Base-by-base conservation (phyloP, 441 rosid species). In the Populus trichocarpa region DNA sequence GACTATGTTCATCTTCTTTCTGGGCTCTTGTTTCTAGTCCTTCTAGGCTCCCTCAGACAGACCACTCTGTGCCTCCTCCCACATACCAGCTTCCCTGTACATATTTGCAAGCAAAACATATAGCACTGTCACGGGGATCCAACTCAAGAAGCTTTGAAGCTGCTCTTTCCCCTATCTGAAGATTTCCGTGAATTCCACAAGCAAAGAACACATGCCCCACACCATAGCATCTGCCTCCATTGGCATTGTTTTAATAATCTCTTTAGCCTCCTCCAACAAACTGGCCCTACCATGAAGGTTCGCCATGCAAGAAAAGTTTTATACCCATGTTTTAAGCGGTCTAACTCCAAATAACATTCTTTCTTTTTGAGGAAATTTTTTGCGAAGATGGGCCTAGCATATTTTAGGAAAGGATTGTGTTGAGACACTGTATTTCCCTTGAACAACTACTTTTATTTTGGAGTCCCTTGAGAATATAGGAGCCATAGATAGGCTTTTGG, bases 211-310 rank as follows among this genome's bases (percentile, higher is more conserved):
- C 84, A 35, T 90, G 73, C 98, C 96, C 99, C 95, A 93, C 67
- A 91, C 87, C 8, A 79, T 90, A 66, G 88, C 91, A 88, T 91
- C 97, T 69, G 92, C 89, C 85, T 86, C 84, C 76, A 91, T 84
- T 71, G 94, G 90, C 94, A 95, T 92, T 88, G 83, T 85, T 38
- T 86, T 82, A 73, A 93, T 86, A 77, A 92, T 85, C 81, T 79
- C 84, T 71, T 88, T 88, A 3, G 97, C 98, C 81, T 95, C 96
- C 78, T 90, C 84, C 66, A 93, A 75, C 33, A 86, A 86, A 70
- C 99, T 94, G 59, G 97, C 92, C 85, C 93, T 88, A 65, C 99
- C 98, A 65, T 91, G 78, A 79, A 95, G 95, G 78, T 92, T 93
- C 72, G 91, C 93, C 98, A 95, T 90, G 81, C 93, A 89, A 18